Evolutionary conservation across 306 rosid genomes (phyloP).

Genomic region (Vigna trinervia): DNA sequence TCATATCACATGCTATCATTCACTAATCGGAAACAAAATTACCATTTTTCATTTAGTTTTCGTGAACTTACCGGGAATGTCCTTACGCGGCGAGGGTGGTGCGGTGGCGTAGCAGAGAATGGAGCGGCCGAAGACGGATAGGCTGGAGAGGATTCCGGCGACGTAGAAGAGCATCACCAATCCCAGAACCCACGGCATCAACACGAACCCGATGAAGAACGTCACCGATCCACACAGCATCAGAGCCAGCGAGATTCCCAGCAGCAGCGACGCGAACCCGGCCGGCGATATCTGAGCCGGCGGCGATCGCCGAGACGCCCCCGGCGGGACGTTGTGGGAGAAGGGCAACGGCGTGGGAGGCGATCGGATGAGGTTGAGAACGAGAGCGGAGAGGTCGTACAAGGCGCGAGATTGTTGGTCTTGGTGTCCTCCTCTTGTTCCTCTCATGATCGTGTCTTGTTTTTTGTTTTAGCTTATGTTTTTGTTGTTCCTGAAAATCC

Average conservation of each 20-base stretch:
- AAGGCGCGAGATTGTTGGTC: slow-evolving; percentile 68
- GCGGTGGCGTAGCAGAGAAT: slow-evolving; percentile 61
- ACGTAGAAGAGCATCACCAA: slow-evolving; percentile 76
- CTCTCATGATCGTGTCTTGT: slow-evolving; percentile 50
- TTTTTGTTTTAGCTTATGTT: no score
- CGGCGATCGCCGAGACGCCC: slow-evolving; percentile 20
- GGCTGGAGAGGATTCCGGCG: slow-evolving; percentile 71
- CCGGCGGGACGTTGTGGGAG: slow-evolving; percentile 42
- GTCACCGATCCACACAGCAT: slow-evolving; percentile 95
- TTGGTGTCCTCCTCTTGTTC: slow-evolving; percentile 52
- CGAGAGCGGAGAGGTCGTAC: slow-evolving; percentile 70
- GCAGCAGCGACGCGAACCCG: slow-evolving; percentile 78
- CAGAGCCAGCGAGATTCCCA: slow-evolving; percentile 85
- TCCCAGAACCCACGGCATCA: slow-evolving; percentile 97
- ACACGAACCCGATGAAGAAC: slow-evolving; percentile 85
- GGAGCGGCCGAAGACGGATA: slow-evolving; percentile 73
- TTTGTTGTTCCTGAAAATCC: background rate
- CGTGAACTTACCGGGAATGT: slow-evolving; percentile 59
- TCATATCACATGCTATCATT: background rate
- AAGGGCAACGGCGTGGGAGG: slow-evolving; percentile 62
- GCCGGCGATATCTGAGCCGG: slow-evolving; percentile 43
- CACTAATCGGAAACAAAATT: background rate
- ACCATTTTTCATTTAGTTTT: background rate
- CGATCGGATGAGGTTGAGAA: slow-evolving; percentile 74
- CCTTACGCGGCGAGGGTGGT: slow-evolving; percentile 61